Evolutionary conservation across 345 rosid species (phyloP).

Genomic region (Citrus sinensis): DNA sequence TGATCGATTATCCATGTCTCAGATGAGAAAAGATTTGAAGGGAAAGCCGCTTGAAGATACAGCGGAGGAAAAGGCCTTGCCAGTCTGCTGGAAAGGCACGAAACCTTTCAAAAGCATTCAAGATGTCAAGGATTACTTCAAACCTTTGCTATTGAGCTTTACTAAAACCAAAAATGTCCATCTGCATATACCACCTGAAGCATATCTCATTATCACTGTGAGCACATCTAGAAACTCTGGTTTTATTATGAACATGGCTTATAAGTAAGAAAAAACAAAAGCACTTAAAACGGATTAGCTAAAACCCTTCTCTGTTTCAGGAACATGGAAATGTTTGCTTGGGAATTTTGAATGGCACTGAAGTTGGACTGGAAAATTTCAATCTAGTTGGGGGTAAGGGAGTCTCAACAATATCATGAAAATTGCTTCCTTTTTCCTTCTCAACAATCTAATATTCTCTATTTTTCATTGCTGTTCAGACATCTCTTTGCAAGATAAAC

Average conservation of each 20-base stretch:
- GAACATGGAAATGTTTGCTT: conserved; percentile 70
- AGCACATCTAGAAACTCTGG: conserved; percentile 15
- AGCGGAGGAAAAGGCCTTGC: conserved; percentile 56
- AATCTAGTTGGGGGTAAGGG: conserved; percentile 70
- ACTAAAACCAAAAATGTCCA: conserved; percentile 40
- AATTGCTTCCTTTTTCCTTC: not conserved
- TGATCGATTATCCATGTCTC: conserved; percentile 10
- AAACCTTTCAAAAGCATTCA: conserved; percentile 45
- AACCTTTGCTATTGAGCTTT: conserved; percentile 52
- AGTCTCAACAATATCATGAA: not conserved
- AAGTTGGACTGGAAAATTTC: conserved; percentile 40
- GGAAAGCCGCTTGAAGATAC: conserved; percentile 52
- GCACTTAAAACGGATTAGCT: not conserved
- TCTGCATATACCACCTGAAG: conserved; percentile 61
- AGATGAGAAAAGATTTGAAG: conserved; percentile 40
- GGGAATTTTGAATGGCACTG: conserved; percentile 73
- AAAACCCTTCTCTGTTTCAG: conserved; percentile 28
- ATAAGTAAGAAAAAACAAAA: not conserved
- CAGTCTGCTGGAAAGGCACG: conserved; percentile 83
- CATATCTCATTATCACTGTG: conserved; percentile 76
- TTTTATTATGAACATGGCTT: not conserved
- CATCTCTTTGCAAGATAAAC: conserved; percentile 54
- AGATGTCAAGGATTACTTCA: conserved; percentile 60
- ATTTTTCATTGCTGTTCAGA: conserved; percentile 27
- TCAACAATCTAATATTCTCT: not conserved